Evolutionary conservation across 108 stramenopile genomes (phyloP).

Genomic region (Hondaea fermentalgiana): DNA sequence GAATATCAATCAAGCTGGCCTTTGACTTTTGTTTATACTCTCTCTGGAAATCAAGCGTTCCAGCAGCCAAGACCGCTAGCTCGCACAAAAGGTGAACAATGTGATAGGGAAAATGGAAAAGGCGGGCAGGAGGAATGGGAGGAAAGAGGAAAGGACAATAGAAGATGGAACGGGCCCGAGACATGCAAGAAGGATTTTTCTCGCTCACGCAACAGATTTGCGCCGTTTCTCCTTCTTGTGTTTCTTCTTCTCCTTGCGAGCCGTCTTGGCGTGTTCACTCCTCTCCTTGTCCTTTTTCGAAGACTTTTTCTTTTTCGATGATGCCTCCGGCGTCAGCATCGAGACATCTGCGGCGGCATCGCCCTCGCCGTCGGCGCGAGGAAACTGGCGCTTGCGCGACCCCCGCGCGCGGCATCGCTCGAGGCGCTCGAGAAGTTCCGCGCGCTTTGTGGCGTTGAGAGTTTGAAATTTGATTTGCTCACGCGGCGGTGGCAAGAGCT

Average conservation of each 20-base stretch:
- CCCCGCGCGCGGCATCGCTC: background rate
- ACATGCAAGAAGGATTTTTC: too few species aligned
- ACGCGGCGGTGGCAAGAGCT: background rate
- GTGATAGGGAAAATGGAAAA: too few species aligned
- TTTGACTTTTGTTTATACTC: too few species aligned
- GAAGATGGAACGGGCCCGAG: too few species aligned
- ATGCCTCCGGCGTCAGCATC: background rate
- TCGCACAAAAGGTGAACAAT: too few species aligned
- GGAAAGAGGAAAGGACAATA: too few species aligned
- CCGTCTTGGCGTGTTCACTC: background rate
- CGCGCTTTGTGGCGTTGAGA: background rate
- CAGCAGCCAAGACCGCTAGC: too few species aligned
- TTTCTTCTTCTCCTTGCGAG: conserved; percentile 5
- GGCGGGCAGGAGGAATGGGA: too few species aligned
- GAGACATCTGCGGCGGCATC: too few species aligned
- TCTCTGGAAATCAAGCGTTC: too few species aligned
- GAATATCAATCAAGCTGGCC: too few species aligned
- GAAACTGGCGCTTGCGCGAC: background rate
- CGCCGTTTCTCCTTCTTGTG: background rate
- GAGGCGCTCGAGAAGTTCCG: background rate
- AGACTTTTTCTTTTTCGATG: background rate
- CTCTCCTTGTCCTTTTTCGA: background rate
- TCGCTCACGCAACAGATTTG: background rate
- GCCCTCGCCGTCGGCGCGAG: background rate
- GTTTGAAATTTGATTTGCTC: background rate